phyloP scores from a whole-genome alignment of 1,284 basidiomycete genomes.

The Tetrapyrgos nigripes region DNA sequence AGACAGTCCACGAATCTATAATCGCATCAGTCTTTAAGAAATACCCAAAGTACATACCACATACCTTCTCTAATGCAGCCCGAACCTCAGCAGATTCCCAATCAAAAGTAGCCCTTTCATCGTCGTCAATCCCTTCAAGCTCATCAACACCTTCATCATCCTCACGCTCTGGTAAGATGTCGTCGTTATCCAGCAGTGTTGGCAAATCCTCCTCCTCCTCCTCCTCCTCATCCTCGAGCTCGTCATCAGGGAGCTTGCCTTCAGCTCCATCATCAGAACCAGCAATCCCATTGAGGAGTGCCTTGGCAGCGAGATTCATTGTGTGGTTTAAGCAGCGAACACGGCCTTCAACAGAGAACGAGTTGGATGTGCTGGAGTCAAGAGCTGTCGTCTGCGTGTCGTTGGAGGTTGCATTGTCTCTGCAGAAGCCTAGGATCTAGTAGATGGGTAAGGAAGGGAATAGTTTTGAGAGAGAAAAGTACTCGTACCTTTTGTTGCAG shows the following conservation, averaged over 20 bases:
- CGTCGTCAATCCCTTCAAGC: neutral
- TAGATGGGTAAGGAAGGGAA: neutral
- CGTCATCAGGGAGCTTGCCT: too few relatives aligned
- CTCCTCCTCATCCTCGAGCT: too few relatives aligned
- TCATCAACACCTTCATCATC: neutral
- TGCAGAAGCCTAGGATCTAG: slow-evolving; percentile 11
- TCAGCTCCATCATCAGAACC: too few relatives aligned
- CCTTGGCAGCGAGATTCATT: slow-evolving; percentile 18
- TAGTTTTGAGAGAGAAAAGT: neutral
- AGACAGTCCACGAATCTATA: neutral
- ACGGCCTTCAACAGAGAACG: slow-evolving; percentile 6
- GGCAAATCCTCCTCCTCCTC: too few relatives aligned
- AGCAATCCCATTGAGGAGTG: slow-evolving; percentile 8
- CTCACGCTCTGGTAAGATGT: neutral
- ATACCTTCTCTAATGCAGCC: neutral
- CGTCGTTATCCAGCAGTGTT: neutral
- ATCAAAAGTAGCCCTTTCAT: neutral
- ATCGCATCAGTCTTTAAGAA: neutral
- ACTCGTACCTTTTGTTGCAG: slow-evolving; percentile 4
- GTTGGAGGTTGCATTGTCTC: slow-evolving; percentile 15
- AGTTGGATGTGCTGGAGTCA: neutral
- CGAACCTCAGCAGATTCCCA: neutral
- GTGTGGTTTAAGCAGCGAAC: slow-evolving; percentile 21
- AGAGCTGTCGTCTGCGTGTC: slow-evolving; percentile 16
- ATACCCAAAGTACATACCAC: neutral